Conservation (phyloP, 805 yeast species). For the Danielia reshetovae region DNA sequence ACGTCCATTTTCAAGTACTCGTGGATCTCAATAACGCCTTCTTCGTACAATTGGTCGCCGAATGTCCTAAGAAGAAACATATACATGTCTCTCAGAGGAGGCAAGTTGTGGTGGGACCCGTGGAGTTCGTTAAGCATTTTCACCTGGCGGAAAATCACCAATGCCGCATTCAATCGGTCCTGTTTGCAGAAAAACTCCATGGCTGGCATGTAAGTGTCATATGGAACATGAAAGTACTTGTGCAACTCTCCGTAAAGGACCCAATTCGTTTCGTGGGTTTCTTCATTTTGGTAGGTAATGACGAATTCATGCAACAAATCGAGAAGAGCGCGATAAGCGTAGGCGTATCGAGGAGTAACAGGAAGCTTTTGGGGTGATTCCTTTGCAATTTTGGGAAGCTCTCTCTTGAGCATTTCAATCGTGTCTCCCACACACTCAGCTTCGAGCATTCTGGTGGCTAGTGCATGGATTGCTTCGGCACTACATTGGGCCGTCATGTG, state of each 20-base stretch:
- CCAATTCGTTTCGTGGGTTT: constrained; percentile 48
- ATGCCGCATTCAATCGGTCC: constrained; percentile 57
- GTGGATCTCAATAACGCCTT: constrained; percentile 64
- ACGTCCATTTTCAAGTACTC: constrained; percentile 60
- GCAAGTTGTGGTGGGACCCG: constrained; percentile 23
- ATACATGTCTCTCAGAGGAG: constrained; percentile 46
- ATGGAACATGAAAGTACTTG: constrained; percentile 53
- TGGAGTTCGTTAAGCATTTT: constrained; percentile 52
- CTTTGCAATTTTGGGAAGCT: constrained; percentile 32
- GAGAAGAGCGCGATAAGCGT: constrained; percentile 27
- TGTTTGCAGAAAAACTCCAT: constrained; percentile 53
- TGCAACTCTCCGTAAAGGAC: constrained; percentile 54
- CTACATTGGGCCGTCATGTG: constrained; percentile 30
- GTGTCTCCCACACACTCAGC: constrained; percentile 38
- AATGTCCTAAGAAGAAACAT: constrained; percentile 56
- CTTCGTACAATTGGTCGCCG: constrained; percentile 54
- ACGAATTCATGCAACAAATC: constrained; percentile 28
- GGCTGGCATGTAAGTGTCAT: constrained; percentile 54
- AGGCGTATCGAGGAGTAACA: constrained; percentile 19
- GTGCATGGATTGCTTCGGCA: constrained; percentile 25
- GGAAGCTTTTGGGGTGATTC: constrained; percentile 28
- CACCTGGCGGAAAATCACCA: constrained; percentile 57
- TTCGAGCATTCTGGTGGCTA: constrained; percentile 27
- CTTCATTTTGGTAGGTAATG: constrained; percentile 25
- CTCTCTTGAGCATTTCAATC: constrained; percentile 39